Percentiles rank a stretch among this genome's conserved stretches.
These are phyloP conservation scores for Fomitopsis pulvina DNA, from an alignment of 768 basidiomycete species.

Conservation along the genomic window DNA sequence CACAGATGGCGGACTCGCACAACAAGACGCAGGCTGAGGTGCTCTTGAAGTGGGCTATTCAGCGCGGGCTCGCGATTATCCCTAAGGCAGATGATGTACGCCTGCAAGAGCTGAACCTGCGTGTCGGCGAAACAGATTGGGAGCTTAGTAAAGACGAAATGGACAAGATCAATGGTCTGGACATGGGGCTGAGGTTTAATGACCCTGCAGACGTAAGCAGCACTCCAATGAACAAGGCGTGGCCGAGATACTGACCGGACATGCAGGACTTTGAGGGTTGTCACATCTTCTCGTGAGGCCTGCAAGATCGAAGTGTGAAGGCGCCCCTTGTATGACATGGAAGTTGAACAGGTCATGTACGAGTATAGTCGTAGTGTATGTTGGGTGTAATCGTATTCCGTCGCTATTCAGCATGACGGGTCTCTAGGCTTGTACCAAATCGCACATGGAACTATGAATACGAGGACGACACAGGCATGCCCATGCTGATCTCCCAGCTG, in stretches of 20 bases:
- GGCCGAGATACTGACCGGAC: neutral
- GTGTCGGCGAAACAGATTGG: slow-evolving; percentile 19
- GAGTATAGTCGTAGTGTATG: neutral
- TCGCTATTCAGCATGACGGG: neutral
- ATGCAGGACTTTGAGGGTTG: slow-evolving; percentile 13
- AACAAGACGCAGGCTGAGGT: slow-evolving; percentile 48
- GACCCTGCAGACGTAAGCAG: slow-evolving; percentile 25
- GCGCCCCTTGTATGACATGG: neutral
- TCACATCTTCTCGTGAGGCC: slow-evolving; percentile 12
- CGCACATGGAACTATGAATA: neutral
- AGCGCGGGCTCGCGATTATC: slow-evolving; percentile 66
- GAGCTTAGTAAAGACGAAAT: slow-evolving; percentile 28
- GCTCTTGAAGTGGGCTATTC: slow-evolving; percentile 73
- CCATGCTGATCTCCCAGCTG: no score
- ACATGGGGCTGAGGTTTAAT: slow-evolving; percentile 27
- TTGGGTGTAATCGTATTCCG: neutral
- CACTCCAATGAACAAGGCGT: neutral
- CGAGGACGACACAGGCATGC: no score
- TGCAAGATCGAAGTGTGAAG: neutral
- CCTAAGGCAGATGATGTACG: slow-evolving; percentile 55
- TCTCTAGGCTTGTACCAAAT: neutral
- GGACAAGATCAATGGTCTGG: slow-evolving; percentile 24
- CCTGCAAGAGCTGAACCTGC: slow-evolving; percentile 32
- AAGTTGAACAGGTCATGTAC: neutral
- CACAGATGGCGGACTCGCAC: slow-evolving; percentile 21